These are phyloP conservation scores for Podospora pseudopauciseta DNA, from an alignment of 495 filamentous ascomycete species.

Conservation along the genomic window DNA sequence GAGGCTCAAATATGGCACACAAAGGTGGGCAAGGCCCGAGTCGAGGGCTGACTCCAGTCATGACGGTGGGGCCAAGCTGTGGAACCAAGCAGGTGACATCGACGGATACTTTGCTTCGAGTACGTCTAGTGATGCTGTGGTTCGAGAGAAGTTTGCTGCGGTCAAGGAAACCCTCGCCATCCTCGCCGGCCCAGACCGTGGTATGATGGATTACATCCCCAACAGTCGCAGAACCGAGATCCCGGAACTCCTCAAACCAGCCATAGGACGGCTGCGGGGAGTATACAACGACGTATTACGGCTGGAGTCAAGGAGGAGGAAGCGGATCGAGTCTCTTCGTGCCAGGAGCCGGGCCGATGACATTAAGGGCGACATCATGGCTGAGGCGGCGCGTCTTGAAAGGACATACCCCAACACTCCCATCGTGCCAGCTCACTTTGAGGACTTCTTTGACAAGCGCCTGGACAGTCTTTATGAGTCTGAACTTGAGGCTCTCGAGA, in stretches of 20 bases:
- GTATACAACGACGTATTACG: slow-evolving; percentile 78
- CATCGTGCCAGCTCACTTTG: slow-evolving; percentile 82
- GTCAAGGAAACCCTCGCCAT: slow-evolving; percentile 71
- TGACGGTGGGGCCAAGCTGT: slow-evolving; percentile 68
- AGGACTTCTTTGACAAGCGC: slow-evolving; percentile 81
- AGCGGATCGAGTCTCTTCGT: slow-evolving; percentile 69
- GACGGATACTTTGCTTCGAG: slow-evolving; percentile 85
- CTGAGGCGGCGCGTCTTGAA: slow-evolving; percentile 80
- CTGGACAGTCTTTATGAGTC: slow-evolving; percentile 70
- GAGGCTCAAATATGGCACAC: slow-evolving; percentile 78
- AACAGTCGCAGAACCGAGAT: slow-evolving; percentile 75
- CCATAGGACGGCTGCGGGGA: slow-evolving; percentile 67
- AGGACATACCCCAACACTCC: slow-evolving; percentile 77
- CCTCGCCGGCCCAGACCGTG: slow-evolving; percentile 70
- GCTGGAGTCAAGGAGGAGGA: slow-evolving; percentile 70
- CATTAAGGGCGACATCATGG: slow-evolving; percentile 77
- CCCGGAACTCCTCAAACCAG: slow-evolving; percentile 72
- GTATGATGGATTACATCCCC: slow-evolving; percentile 83
- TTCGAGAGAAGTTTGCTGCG: slow-evolving; percentile 72
- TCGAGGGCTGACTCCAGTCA: slow-evolving; percentile 50
- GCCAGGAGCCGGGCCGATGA: slow-evolving; percentile 83
- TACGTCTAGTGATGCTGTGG: slow-evolving; percentile 73
- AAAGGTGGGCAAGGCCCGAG: slow-evolving; percentile 71
- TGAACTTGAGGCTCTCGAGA: slow-evolving; percentile 63
- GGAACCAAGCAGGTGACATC: slow-evolving; percentile 71